Percentiles rank a stretch among this genome's conserved stretches.
Conservation (phyloP, 1,139 yeast genomes). For the Meyerozyma smithsonii region DNA sequence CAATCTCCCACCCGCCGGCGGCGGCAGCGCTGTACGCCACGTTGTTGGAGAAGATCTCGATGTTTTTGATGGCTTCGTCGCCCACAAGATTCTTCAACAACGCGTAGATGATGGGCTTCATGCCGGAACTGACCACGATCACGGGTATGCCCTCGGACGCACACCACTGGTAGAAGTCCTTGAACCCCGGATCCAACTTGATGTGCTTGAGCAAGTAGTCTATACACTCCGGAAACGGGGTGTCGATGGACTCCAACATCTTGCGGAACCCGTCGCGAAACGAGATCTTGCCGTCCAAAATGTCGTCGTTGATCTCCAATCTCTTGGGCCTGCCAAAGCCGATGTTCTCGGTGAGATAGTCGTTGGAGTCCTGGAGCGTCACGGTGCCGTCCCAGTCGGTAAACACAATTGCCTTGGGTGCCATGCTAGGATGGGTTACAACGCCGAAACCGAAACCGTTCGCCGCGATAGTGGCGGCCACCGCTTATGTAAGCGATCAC, state of each 20-base stretch:
- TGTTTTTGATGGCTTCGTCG: constrained; percentile 62
- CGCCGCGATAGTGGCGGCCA: neutral
- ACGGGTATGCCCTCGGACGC: constrained; percentile 65
- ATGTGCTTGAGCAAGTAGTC: constrained; percentile 57
- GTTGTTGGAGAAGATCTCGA: constrained; percentile 80
- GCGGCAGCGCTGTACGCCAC: constrained; percentile 55
- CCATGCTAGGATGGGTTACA: constrained; percentile 1
- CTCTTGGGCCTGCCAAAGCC: constrained; percentile 82
- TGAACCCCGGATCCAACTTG: constrained; percentile 86
- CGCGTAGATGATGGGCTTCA: constrained; percentile 85
- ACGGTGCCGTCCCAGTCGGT: constrained; percentile 99
- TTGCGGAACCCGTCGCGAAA: constrained; percentile 80
- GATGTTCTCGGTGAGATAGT: constrained; percentile 76
- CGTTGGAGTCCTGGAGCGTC: constrained; percentile 86
- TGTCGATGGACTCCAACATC: constrained; percentile 76
- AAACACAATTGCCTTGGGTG: constrained; percentile 69
- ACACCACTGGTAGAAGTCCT: constrained; percentile 77
- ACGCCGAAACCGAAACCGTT: neutral
- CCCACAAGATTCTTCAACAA: constrained; percentile 73
- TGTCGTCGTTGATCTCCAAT: constrained; percentile 61
- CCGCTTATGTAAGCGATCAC: neutral
- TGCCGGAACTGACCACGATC: constrained; percentile 81
- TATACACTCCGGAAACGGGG: constrained; percentile 81
- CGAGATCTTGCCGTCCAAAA: constrained; percentile 60
- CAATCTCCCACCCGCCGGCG: constrained; percentile 66